A percentile compares a stretch with the other conserved stretches of the same genome.
These are phyloP conservation scores for Anisogramma anomala DNA, from an alignment of 2,329 filamentous ascomycete genomes.

Conservation along the genomic window DNA sequence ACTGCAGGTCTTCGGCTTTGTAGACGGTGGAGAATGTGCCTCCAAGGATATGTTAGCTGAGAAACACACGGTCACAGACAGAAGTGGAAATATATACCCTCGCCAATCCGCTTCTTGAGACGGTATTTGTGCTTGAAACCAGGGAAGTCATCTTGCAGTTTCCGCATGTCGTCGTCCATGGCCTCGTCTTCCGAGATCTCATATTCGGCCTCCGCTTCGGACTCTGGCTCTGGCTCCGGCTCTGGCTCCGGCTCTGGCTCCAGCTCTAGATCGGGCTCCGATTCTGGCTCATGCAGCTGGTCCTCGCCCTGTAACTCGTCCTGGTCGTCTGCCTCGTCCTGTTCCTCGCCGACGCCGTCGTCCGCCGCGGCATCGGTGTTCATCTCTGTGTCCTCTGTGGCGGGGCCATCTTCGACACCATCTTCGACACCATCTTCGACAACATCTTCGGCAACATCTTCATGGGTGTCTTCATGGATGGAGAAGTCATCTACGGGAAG, in stretches of 20 bases:
- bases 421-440: too few relatives aligned
- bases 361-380: slow-evolving; percentile 30
- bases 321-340: slow-evolving; percentile 23
- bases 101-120: slow-evolving; percentile 91
- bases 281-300: slow-evolving; percentile 34
- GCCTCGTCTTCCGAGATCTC: slow-evolving; percentile 43
- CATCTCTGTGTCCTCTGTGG: slow-evolving; percentile 39
- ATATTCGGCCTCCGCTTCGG: slow-evolving; percentile 25
- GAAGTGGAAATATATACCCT: slow-evolving; percentile 48
- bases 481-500: slow-evolving; percentile 30
- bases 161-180: slow-evolving; percentile 73
- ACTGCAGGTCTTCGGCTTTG: slow-evolving; percentile 88
- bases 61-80: background rate
- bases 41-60: slow-evolving; percentile 27
- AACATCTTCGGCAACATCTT: too few relatives aligned
- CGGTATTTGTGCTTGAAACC: slow-evolving; percentile 77
- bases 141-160: slow-evolving; percentile 68
- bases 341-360: slow-evolving; percentile 23
- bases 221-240: slow-evolving; percentile 21
- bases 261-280: too few relatives aligned
- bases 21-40: slow-evolving; percentile 98
- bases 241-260: too few relatives aligned
- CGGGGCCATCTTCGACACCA: slow-evolving; percentile 35
- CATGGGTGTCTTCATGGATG: too few relatives aligned
- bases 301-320: slow-evolving; percentile 24